These are phyloP conservation scores for Echria macrotheca DNA, from an alignment of 495 filamentous ascomycete genomes.

Conservation along the genomic window DNA sequence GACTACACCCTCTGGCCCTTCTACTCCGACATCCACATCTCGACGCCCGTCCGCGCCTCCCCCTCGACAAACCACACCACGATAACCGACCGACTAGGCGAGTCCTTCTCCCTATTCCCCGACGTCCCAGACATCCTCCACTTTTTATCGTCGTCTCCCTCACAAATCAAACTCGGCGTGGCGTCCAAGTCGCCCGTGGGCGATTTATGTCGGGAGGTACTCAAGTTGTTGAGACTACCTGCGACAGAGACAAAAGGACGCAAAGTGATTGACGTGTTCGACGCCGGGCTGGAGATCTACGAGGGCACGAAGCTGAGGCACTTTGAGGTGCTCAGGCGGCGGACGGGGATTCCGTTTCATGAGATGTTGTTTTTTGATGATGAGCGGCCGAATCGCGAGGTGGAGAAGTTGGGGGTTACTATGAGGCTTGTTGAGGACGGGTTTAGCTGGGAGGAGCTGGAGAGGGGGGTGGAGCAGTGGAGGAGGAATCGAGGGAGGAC, in stretches of 20 bases:
- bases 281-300: slow-evolving; percentile 79
- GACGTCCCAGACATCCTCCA: slow-evolving; percentile 70
- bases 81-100: slow-evolving; percentile 58
- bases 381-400: slow-evolving; percentile 79
- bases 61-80: slow-evolving; percentile 46
- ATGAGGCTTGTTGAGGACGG: slow-evolving; percentile 77
- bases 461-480: slow-evolving; percentile 77
- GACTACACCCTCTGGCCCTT: slow-evolving; percentile 98
- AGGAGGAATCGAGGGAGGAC: slow-evolving; percentile 61
- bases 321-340: slow-evolving; percentile 64
- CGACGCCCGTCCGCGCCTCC: slow-evolving; percentile 65
- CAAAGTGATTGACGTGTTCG: slow-evolving; percentile 70
- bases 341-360: slow-evolving; percentile 59
- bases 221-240: slow-evolving; percentile 63
- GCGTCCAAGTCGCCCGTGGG: slow-evolving; percentile 82
- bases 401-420: slow-evolving; percentile 76
- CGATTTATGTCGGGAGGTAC: slow-evolving; percentile 72
- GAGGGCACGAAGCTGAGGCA: slow-evolving; percentile 82
- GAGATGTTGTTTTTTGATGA: slow-evolving; percentile 99
- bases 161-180: slow-evolving; percentile 58
- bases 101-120: slow-evolving; percentile 74
- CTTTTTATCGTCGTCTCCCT: slow-evolving; percentile 38
- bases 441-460: slow-evolving; percentile 71
- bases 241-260: slow-evolving; percentile 31
- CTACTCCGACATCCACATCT: slow-evolving; percentile 92